These are phyloP conservation scores for Globisporangium mamillatum DNA, from an alignment of 352 stramenopile species.

Conservation along the genomic window DNA sequence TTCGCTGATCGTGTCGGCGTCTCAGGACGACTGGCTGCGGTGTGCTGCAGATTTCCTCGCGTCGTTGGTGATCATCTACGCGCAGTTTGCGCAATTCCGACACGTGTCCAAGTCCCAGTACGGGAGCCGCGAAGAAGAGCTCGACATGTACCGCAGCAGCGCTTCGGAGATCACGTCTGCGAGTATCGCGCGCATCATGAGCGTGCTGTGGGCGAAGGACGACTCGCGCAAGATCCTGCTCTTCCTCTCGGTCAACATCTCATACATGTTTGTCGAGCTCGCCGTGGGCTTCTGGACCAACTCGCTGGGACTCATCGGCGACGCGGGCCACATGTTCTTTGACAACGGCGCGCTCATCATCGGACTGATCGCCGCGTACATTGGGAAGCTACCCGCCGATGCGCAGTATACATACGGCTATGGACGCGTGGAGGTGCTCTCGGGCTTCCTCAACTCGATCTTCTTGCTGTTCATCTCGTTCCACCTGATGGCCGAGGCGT, in stretches of 20 bases:
- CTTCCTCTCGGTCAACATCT: conserved; percentile 77
- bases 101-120: conserved; percentile 18
- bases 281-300: conserved; percentile 81
- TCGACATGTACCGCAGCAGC: conserved; percentile 42
- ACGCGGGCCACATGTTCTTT: conserved; percentile 89
- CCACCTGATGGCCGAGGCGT: conserved; percentile 79
- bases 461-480: conserved; percentile 82
- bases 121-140: conserved; percentile 23
- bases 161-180: conserved; percentile 1
- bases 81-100: conserved; percentile 35
- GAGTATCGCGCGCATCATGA: conserved; percentile 26
- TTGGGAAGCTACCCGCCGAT: conserved; percentile 68
- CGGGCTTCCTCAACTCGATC: conserved; percentile 85
- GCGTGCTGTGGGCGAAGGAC: conserved; percentile 47
- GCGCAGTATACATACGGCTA: conserved; percentile 84
- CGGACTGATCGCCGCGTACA: conserved; percentile 80
- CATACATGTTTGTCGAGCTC: conserved; percentile 89
- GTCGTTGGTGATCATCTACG: conserved; percentile 49
- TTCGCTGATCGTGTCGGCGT: conserved; percentile 34
- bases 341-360: conserved; percentile 86
- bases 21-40: conserved; percentile 53
- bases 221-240: conserved; percentile 79
- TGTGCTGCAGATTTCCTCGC: conserved; percentile 34
- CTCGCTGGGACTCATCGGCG: conserved; percentile 81
- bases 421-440: conserved; percentile 82